Evolutionary conservation across 2,329 filamentous ascomycete genomes (phyloP), one percentile per base, ranked within the genome.

Genomic region (Claviceps maximensis): DNA sequence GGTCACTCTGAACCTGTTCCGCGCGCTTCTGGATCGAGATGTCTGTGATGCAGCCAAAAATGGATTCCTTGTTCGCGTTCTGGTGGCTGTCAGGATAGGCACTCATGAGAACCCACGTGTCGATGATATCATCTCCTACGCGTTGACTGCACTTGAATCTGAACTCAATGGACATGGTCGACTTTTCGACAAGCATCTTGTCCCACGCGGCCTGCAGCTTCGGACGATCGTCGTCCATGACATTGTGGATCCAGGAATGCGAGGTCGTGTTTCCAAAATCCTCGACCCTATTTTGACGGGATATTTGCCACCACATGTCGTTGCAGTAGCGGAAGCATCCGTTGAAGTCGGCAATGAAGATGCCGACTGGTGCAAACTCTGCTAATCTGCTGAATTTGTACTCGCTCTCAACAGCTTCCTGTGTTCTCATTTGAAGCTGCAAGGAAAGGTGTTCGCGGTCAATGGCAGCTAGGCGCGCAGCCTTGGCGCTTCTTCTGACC

Each of bases 1-100:
- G 81, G 42, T 83, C 77, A 60, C 44, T 54, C 19, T 54, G 53
- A 3, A 54, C 49, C 7, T 51, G 53, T 79, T 93, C 88, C 1
- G 87, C 87, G 73, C 83, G 84, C 65, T 94, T 94, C 64, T 93
- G 87, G 52, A 85, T 79, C 25, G 84, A 89, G 58, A 94, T 94
- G 62, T 94, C 87, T 0, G 87, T 90, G 50, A 93, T 84, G 61
- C 82, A 86, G 51, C 85, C 86, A 59, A 89, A 89, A 2, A 89
- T 83, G 57, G 82, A 80, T 69, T 87, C 87, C 50, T 89, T 74
- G 25, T 73, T 71, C 5, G 83, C 84, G 31, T 78, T 69, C 1
- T 73, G 70, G 57, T 84, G 76, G 60, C 77, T 83, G 60, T 89
- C 86, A 0, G 85, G 85, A 59, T 85, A 88, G 0, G 84, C 85